Percentiles rank a stretch among this genome's conserved stretches.
Conservation (phyloP, 345 rosid genomes). For the Salix koriyanagi region DNA sequence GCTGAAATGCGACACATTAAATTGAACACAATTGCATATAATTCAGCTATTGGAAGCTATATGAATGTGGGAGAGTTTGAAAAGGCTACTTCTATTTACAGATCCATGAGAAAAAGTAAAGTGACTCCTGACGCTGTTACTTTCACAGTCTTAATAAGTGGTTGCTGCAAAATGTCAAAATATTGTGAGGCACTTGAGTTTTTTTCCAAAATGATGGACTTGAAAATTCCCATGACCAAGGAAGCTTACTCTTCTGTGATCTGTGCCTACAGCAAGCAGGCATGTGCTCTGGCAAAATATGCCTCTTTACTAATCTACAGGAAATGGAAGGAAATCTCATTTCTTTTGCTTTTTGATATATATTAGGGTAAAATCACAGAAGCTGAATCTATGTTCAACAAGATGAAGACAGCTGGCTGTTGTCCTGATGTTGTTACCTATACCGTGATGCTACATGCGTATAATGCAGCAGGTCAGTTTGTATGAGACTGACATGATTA, state of each 20-base stretch:
- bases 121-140: conserved; percentile 72
- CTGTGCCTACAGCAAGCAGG: conserved; percentile 76
- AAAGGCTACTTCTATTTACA: conserved; percentile 59
- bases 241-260: conserved; percentile 77
- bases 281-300: conserved; percentile 29
- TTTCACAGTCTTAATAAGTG: conserved; percentile 70
- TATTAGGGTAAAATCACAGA: conserved; percentile 63
- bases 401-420: conserved; percentile 68
- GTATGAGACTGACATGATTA: neutral
- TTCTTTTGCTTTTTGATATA: neutral
- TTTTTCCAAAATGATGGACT: conserved; percentile 57
- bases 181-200: conserved; percentile 67
- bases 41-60: conserved; percentile 84
- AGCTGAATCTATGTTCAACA: conserved; percentile 72
- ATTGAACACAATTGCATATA: conserved; percentile 74
- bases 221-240: conserved; percentile 58
- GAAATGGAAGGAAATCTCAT: conserved; percentile 3
- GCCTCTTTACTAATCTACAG: neutral
- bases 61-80: conserved; percentile 78
- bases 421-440: conserved; percentile 71
- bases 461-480: conserved; percentile 56
- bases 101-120: conserved; percentile 63
- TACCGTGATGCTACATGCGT: conserved; percentile 76
- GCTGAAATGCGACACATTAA: conserved; percentile 72
- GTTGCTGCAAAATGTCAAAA: conserved; percentile 69